Evolutionary conservation across 192 early-diverging fungal species (phyloP).

Genomic region (Linnemannia schmuckeri): DNA sequence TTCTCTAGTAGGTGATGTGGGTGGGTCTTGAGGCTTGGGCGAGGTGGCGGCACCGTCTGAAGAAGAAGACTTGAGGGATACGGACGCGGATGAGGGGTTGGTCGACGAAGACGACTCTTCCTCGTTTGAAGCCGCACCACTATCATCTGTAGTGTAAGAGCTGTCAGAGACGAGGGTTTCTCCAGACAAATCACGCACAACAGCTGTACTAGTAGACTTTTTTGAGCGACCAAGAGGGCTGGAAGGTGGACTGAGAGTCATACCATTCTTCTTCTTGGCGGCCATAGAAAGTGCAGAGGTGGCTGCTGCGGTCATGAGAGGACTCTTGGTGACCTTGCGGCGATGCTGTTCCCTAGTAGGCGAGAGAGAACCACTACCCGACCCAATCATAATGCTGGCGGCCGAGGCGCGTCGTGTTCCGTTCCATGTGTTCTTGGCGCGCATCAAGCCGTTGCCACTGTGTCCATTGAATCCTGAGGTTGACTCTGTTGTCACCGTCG

Average conservation of each 20-base stretch:
- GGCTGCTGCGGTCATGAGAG: conserved; percentile 1
- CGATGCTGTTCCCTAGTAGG: conserved; percentile 34
- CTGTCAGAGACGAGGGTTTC: conserved; percentile 11
- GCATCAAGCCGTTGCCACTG: not conserved
- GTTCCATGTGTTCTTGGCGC: not conserved
- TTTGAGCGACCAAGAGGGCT: not conserved
- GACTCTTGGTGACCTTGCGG: conserved; percentile 17
- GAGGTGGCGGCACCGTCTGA: not conserved
- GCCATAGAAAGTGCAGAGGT: not conserved
- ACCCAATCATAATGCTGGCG: conserved; percentile 10
- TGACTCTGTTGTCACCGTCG: not conserved
- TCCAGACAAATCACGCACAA: not conserved
- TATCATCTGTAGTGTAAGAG: conserved; percentile 25
- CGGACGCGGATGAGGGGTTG: not conserved
- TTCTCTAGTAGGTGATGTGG: not conserved
- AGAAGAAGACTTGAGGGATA: not conserved
- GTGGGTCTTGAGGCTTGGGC: not conserved
- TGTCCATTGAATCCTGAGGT: not conserved
- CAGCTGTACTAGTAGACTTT: not conserved
- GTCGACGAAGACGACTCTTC: not conserved
- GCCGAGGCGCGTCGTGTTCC: conserved; percentile 34
- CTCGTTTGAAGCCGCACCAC: conserved; percentile 4
- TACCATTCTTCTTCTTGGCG: conserved; percentile 31
- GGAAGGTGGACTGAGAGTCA: not conserved
- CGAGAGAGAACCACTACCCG: not conserved